These are phyloP conservation scores for Knoxdaviesia capensis DNA, from an alignment of 2,329 filamentous ascomycete species.

Conservation along the genomic window DNA sequence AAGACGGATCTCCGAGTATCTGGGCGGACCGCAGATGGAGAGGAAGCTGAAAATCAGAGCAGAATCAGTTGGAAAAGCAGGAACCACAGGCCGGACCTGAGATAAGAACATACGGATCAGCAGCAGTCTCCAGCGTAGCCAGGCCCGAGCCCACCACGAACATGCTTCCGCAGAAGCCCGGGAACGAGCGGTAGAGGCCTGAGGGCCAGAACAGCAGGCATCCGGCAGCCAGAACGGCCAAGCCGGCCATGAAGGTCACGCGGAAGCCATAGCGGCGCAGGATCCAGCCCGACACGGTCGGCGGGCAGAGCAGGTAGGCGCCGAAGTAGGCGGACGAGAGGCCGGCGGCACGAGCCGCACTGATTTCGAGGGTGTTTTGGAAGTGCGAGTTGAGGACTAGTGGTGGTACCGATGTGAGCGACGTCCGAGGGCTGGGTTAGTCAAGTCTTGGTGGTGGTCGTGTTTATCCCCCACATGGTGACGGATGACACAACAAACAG, in stretches of 20 bases:
- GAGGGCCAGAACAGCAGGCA: conserved; percentile 32
- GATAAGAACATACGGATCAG: conserved; percentile 39
- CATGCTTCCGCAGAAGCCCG: conserved; percentile 51
- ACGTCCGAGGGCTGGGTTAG: too few relatives aligned
- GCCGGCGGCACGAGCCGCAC: conserved; percentile 22
- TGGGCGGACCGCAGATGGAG: conserved; percentile 33
- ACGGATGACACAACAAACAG: too few relatives aligned
- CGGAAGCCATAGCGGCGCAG: conserved; percentile 46
- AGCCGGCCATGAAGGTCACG: conserved; percentile 46
- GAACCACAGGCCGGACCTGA: neutral
- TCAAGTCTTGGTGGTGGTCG: too few relatives aligned
- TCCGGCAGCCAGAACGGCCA: conserved; percentile 45
- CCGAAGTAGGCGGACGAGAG: conserved; percentile 32
- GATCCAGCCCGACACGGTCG: conserved; percentile 25
- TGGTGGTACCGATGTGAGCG: neutral
- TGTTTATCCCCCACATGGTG: too few relatives aligned
- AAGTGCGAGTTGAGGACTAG: conserved; percentile 29
- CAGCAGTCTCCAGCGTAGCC: conserved; percentile 56
- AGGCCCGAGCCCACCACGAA: conserved; percentile 59
- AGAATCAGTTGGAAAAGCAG: neutral
- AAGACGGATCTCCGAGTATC: conserved; percentile 53
- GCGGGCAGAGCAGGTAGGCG: conserved; percentile 17
- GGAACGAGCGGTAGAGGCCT: conserved; percentile 42
- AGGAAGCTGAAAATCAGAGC: conserved; percentile 4
- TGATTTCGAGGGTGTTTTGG: conserved; percentile 22